phyloP scores from a whole-genome alignment of 2,329 filamentous ascomycete species.

The Fusarium fujikuroi region DNA sequence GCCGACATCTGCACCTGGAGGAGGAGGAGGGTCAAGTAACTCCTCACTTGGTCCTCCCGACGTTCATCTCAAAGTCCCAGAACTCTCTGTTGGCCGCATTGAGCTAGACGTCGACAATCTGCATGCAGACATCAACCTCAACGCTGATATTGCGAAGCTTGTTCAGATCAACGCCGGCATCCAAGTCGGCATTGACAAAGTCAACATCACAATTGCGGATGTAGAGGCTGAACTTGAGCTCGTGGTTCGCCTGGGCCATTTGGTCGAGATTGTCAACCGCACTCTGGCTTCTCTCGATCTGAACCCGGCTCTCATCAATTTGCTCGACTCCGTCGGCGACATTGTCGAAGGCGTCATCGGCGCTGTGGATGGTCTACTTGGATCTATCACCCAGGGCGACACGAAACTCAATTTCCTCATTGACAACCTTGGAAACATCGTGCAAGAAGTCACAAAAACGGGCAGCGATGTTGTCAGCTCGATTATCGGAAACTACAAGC shows the following conservation, averaged over 20 bases:
- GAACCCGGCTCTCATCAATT: slow-evolving; percentile 18
- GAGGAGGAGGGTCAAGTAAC: slow-evolving; percentile 3
- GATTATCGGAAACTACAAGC: slow-evolving; percentile 23
- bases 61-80: slow-evolving; percentile 22
- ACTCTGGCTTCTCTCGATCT: slow-evolving; percentile 24
- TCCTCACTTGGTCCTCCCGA: slow-evolving; percentile 24
- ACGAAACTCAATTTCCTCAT: slow-evolving; percentile 26
- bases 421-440: slow-evolving; percentile 26
- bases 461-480: slow-evolving; percentile 19
- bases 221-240: slow-evolving; percentile 28
- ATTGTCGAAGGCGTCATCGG: slow-evolving; percentile 16
- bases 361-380: slow-evolving; percentile 17
- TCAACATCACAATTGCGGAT: slow-evolving; percentile 26
- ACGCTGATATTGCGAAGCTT: slow-evolving; percentile 16
- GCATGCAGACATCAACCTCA: slow-evolving; percentile 27
- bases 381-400: slow-evolving; percentile 23
- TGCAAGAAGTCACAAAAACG: slow-evolving; percentile 15
- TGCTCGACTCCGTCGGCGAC: slow-evolving; percentile 21
- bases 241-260: slow-evolving; percentile 15
- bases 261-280: slow-evolving; percentile 26
- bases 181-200: slow-evolving; percentile 20
- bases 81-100: slow-evolving; percentile 25
- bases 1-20: neutral
- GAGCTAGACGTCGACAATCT: slow-evolving; percentile 27
- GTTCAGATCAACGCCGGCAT: slow-evolving; percentile 25